phyloP scores from a whole-genome alignment of 192 early-diverging fungal species.

The Mortierella hygrophila region DNA sequence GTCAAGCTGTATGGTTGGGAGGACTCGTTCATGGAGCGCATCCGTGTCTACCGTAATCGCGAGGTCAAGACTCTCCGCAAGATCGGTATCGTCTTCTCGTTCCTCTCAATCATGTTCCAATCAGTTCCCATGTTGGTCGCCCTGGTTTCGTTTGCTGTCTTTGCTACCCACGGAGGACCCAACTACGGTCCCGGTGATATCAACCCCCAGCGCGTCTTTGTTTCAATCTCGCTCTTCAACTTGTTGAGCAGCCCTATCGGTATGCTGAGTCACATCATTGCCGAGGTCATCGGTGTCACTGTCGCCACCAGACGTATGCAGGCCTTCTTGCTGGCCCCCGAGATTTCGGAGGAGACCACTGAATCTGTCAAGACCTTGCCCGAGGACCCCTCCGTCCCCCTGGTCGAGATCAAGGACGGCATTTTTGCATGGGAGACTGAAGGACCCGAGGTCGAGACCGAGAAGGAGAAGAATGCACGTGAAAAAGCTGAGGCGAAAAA shows the following conservation, averaged over 20 bases:
- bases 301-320: slow-evolving; percentile 44
- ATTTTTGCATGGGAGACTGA: slow-evolving; percentile 45
- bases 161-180: slow-evolving; percentile 33
- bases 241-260: slow-evolving; percentile 44
- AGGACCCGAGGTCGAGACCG: slow-evolving; percentile 34
- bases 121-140: slow-evolving; percentile 37
- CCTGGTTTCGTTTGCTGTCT: slow-evolving; percentile 39
- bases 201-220: slow-evolving; percentile 34
- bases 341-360: slow-evolving; percentile 24
- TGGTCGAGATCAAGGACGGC: slow-evolving; percentile 39
- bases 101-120: slow-evolving; percentile 50
- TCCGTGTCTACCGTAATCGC: slow-evolving; percentile 32
- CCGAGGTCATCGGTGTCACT: slow-evolving; percentile 27
- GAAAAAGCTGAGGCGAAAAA: slow-evolving; percentile 36
- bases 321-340: slow-evolving; percentile 41
- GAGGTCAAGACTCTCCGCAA: slow-evolving; percentile 47
- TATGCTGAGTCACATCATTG: slow-evolving; percentile 38
- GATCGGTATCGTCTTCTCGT: slow-evolving; percentile 51
- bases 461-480: slow-evolving; percentile 32
- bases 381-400: slow-evolving; percentile 25
- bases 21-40: slow-evolving; percentile 41
- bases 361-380: slow-evolving; percentile 18
- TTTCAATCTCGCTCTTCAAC: slow-evolving; percentile 33
- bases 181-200: slow-evolving; percentile 32
- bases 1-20: slow-evolving; percentile 61